A percentile compares a stretch with the other conserved stretches of the same genome.
Conservation (phyloP, 805 yeast species). For the Metschnikowia matae region DNA sequence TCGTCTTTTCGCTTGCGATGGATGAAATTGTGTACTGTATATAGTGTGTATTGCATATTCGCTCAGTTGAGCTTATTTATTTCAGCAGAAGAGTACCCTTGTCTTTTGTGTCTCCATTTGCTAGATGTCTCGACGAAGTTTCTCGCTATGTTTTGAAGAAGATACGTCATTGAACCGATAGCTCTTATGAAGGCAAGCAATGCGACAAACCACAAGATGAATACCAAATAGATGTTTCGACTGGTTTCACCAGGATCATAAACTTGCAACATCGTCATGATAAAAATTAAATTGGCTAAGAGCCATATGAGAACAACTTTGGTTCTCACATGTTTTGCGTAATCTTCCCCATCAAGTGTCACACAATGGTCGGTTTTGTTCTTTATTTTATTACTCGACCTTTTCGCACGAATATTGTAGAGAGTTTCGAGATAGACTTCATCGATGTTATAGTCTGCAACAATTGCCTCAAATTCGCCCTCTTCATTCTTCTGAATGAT, state of each 20-base stretch:
- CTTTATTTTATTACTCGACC: slow-evolving; percentile 51
- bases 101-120: slow-evolving; percentile 39
- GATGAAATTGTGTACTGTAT: background rate
- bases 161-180: slow-evolving; percentile 70
- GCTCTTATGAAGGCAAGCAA: slow-evolving; percentile 79
- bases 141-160: slow-evolving; percentile 41
- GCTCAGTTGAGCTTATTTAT: slow-evolving; percentile 30
- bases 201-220: slow-evolving; percentile 92
- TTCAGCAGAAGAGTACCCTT: slow-evolving; percentile 35
- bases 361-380: slow-evolving; percentile 21
- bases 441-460: slow-evolving; percentile 79
- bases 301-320: slow-evolving; percentile 96
- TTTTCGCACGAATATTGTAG: slow-evolving; percentile 65
- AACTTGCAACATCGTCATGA: slow-evolving; percentile 85
- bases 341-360: slow-evolving; percentile 59
- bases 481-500: slow-evolving; percentile 74
- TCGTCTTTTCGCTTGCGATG: slow-evolving; percentile 1
- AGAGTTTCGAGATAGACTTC: slow-evolving; percentile 75
- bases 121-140: slow-evolving; percentile 36
- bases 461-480: slow-evolving; percentile 76
- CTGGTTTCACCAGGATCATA: slow-evolving; percentile 59
- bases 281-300: slow-evolving; percentile 71
- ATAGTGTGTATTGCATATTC: background rate
- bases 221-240: slow-evolving; percentile 67
- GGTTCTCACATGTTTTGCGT: slow-evolving; percentile 91